Percentiles rank a stretch among this genome's conserved stretches.
phyloP scores from a whole-genome alignment of 306 rosid species.

The Trifolium repens region DNA sequence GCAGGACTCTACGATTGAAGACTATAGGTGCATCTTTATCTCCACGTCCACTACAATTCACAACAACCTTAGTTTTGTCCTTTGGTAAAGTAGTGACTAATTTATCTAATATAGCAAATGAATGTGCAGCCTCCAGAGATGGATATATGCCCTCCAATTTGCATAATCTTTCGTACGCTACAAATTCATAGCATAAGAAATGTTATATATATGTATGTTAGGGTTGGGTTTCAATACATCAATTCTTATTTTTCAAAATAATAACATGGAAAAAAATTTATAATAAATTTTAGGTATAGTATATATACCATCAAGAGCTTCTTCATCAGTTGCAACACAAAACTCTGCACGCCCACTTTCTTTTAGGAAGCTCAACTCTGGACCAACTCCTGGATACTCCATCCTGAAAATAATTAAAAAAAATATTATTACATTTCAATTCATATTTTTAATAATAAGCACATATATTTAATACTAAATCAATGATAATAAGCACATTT shows the following conservation, averaged over 20 bases:
- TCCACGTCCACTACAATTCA: slow-evolving; percentile 69
- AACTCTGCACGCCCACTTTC: slow-evolving; percentile 70
- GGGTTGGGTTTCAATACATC: neutral
- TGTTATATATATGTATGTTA: neutral
- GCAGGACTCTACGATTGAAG: neutral
- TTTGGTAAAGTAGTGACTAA: slow-evolving; percentile 49
- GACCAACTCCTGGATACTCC: slow-evolving; percentile 77
- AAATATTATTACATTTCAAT: neutral
- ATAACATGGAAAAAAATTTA: too few relatives aligned
- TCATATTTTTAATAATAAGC: too few relatives aligned
- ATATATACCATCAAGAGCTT: slow-evolving; percentile 68
- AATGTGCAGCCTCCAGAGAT: slow-evolving; percentile 70
- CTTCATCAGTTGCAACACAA: slow-evolving; percentile 56
- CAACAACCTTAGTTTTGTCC: slow-evolving; percentile 53
- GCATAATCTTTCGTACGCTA: slow-evolving; percentile 63
- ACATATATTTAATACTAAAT: too few relatives aligned
- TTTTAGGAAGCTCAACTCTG: slow-evolving; percentile 71
- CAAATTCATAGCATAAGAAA: neutral
- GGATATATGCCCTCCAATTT: slow-evolving; percentile 73
- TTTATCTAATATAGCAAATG: slow-evolving; percentile 59
- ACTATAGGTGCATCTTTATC: slow-evolving; percentile 59
- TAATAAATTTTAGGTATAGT: neutral
- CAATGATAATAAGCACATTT: too few relatives aligned
- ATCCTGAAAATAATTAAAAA: slow-evolving; percentile 47
- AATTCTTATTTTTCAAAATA: neutral